A percentile compares a stretch with the other conserved stretches of the same genome.
These are phyloP conservation scores for Setaria viridis DNA, from an alignment of 202 grass and related monocot species.

Conservation along the genomic window DNA sequence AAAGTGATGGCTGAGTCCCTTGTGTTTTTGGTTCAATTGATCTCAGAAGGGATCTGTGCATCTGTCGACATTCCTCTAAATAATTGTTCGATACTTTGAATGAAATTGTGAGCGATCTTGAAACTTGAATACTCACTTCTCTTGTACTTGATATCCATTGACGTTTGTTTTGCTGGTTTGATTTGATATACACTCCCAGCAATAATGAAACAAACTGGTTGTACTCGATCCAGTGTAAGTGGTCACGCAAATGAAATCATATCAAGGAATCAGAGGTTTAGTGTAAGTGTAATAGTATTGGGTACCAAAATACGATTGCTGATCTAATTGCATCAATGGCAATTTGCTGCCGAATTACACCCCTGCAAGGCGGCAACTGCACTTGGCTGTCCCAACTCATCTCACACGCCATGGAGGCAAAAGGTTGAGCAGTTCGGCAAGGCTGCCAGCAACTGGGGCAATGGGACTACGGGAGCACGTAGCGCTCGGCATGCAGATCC, in stretches of 20 bases:
- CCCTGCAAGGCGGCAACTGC: too few relatives aligned
- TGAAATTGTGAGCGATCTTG: conserved; percentile 10
- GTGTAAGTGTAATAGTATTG: background rate
- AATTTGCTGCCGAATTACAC: background rate
- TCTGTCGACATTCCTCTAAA: conserved; percentile 36
- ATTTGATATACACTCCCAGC: background rate
- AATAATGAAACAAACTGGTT: background rate
- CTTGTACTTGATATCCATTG: too few relatives aligned
- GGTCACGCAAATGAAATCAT: background rate
- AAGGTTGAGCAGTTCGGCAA: too few relatives aligned
- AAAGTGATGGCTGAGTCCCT: conserved; percentile 31
- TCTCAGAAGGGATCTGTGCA: conserved; percentile 47
- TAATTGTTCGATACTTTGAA: conserved; percentile 7
- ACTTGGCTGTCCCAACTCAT: too few relatives aligned
- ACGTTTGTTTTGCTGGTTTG: background rate
- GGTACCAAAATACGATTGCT: background rate
- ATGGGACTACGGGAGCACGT: too few relatives aligned
- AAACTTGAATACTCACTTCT: background rate
- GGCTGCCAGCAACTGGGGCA: too few relatives aligned
- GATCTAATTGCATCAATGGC: background rate
- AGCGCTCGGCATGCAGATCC: too few relatives aligned
- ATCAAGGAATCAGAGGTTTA: background rate
- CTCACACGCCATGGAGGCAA: too few relatives aligned
- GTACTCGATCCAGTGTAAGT: background rate
- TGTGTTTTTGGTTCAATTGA: conserved; percentile 36